phyloP scores from a whole-genome alignment of 129 eudicot genomes.

The Kitagawia praeruptora region DNA sequence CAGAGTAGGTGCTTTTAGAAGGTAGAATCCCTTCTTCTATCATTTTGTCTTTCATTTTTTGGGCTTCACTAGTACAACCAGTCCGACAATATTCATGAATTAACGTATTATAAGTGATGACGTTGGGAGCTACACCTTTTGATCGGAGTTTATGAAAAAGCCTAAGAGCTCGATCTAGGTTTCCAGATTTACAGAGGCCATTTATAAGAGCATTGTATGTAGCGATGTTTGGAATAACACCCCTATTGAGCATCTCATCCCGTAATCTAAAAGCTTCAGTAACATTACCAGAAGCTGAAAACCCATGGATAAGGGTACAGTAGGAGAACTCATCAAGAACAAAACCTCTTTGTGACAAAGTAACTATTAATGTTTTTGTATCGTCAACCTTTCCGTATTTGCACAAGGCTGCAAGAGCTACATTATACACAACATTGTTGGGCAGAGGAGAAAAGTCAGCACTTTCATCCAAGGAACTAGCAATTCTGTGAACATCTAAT shows the following conservation, averaged over 20 bases:
- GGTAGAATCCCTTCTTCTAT: conserved; percentile 43
- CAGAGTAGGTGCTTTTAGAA: conserved; percentile 35
- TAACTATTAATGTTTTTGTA: conserved; percentile 36
- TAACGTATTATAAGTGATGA: conserved; percentile 59
- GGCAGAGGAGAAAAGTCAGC: conserved; percentile 29
- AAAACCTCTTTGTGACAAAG: conserved; percentile 51
- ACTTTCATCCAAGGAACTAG: conserved; percentile 33
- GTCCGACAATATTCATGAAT: conserved; percentile 43
- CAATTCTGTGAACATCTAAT: conserved; percentile 22
- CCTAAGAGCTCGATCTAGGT: conserved; percentile 57
- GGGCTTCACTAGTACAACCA: conserved; percentile 37
- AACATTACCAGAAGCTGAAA: conserved; percentile 49
- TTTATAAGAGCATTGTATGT: conserved; percentile 62
- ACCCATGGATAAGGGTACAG: conserved; percentile 58
- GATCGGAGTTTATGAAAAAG: conserved; percentile 55
- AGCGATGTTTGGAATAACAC: conserved; percentile 54
- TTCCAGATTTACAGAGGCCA: conserved; percentile 73
- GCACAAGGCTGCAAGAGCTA: conserved; percentile 65
- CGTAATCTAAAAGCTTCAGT: conserved; percentile 67
- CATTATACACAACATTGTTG: conserved; percentile 55
- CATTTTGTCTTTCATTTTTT: conserved; percentile 58
- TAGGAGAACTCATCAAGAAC: conserved; percentile 70
- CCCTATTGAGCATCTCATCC: conserved; percentile 68
- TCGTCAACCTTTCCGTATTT: conserved; percentile 58
- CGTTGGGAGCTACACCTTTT: conserved; percentile 60